Base-by-base conservation (phyloP, 2,329 filamentous ascomycete species). In the Lizonia empirigonia region DNA sequence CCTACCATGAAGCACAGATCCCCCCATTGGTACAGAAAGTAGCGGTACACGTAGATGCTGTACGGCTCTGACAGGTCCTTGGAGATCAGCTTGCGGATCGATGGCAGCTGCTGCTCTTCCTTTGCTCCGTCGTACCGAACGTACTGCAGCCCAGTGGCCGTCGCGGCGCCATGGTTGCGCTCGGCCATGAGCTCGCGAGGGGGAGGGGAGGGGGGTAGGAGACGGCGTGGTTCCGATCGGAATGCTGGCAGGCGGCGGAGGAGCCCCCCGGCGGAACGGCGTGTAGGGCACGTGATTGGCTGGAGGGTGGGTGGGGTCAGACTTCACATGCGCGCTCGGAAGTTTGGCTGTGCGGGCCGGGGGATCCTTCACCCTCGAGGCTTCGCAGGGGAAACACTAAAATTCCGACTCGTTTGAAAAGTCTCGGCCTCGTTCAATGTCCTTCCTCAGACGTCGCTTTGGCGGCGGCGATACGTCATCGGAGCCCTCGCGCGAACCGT, bases 41-140 rank as follows among this genome's bases (percentile, higher is more conserved):
- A 99, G 24, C 94, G 86, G 74, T 97, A 99, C 51, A 99, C 94
- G 77, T 99, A 99, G 71, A 99, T 97, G 76, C 93, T 97, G 74
- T 99, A 99, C 1, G 94, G 94, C 74, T 99, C 94, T 63, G 93
- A 97, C 40, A 99, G 82, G 71, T 97, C 94, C 67, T 93, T 96
- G 35, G 92, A 94, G 67, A 99, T 99, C 69, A 99, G 78, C 50
- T 92, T 87, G 47, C 93, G 87, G 74, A 99, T 97, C 33, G 91
- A 86, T 27, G 91, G 86, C 33, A 99, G 85, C 70, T 94, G 86
- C 48, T 78, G 76, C 44, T 82, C 80, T 68, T 88, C 85, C 59
- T 84, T 82, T 40, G 78, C 70, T 46, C 74, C 72, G 55, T 84
- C 78, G 69, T 87, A 88, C 63, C 82, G 82, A 53, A 83, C 71